Base-by-base conservation (phyloP, 176 grass and related monocot species). In the Oryza meyeriana region DNA sequence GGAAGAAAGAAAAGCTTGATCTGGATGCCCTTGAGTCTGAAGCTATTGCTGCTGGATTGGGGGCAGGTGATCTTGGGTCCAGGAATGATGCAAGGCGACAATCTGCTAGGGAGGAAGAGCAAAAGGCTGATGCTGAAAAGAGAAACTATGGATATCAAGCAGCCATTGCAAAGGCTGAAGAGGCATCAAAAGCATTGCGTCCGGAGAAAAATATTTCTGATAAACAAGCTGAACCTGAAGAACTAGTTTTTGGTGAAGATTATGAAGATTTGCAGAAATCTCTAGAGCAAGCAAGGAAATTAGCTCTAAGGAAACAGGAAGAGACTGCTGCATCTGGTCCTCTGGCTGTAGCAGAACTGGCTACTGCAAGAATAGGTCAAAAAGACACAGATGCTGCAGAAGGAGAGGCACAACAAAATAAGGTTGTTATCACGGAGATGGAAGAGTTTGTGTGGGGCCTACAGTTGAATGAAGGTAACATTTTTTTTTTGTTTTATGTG, bases 1-100 rank as follows among this genome's bases (percentile, higher is more conserved):
- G 96, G 40, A 99, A 95, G 84, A 99, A 95, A 82, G 93, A 90
- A 68, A 99, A 95, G 69, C 77, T 99, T 59, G 91, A 99, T 82
- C 79, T 95, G 44, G 93, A 99, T 90, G 93, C 87, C 1, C 66
- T 99, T 79, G 96, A 99, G 85, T 87, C 93, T 52, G 96, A 99
- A 83, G 96, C 96, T 33, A 92, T 86, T 72, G 93, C 92, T 83
- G 76, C 96, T 79, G 96, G 96, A 77, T 66, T 99, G 77, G 96
- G 96, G 17, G 48, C 80, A 48, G 89, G 79, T 68, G 96, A 99
- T 93, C 90, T 78, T 84, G 96, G 93, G 35, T 99, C 96, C 36
- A 88, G 96, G 80, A 59, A 59, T 25, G 55, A 93, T 83, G 66
- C 59, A 14, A 95, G 33, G 64, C 84, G 96, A n/a, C 89, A 88